Percentiles rank a stretch among this genome's conserved stretches.
Conservation (phyloP, 345 rosid species). For the Gossypium bickii region DNA sequence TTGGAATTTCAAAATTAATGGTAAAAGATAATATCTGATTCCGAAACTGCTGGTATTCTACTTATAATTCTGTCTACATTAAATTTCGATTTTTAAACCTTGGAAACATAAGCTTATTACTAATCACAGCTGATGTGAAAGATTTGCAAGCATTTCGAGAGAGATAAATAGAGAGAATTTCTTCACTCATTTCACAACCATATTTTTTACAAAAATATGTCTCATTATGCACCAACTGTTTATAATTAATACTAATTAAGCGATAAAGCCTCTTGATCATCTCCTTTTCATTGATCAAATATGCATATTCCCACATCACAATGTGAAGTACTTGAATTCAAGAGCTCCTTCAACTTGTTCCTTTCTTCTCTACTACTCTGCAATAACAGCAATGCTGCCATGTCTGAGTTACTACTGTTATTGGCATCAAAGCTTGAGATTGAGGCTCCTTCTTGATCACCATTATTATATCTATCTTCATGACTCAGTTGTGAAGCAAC, state of each 20-base stretch:
- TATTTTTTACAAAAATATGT: conserved; percentile 23
- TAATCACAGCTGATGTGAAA: too few relatives aligned
- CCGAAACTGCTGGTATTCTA: too few relatives aligned
- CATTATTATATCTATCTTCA: conserved; percentile 39
- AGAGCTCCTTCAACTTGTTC: conserved; percentile 44
- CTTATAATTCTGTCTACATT: too few relatives aligned
- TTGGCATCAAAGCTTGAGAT: conserved; percentile 27
- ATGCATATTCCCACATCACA: conserved; percentile 54
- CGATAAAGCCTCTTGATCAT: conserved; percentile 7
- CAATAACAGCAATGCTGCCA: conserved; percentile 31
- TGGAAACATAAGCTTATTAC: too few relatives aligned
- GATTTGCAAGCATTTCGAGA: not conserved
- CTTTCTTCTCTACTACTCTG: conserved; percentile 44
- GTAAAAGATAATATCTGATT: too few relatives aligned
- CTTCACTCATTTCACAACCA: conserved; percentile 23
- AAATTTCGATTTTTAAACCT: too few relatives aligned
- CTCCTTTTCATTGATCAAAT: conserved; percentile 41
- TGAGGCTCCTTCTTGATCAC: conserved; percentile 23
- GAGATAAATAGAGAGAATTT: conserved; percentile 5
- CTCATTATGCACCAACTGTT: conserved; percentile 22
- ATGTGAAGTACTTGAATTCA: conserved; percentile 33
- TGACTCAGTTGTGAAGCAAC: conserved; percentile 93
- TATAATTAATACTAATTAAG: not conserved
- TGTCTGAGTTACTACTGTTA: conserved; percentile 19
- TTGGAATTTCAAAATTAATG: too few relatives aligned